Evolutionary conservation across 306 rosid species (phyloP).

Genomic region (Luffa acutangula): DNA sequence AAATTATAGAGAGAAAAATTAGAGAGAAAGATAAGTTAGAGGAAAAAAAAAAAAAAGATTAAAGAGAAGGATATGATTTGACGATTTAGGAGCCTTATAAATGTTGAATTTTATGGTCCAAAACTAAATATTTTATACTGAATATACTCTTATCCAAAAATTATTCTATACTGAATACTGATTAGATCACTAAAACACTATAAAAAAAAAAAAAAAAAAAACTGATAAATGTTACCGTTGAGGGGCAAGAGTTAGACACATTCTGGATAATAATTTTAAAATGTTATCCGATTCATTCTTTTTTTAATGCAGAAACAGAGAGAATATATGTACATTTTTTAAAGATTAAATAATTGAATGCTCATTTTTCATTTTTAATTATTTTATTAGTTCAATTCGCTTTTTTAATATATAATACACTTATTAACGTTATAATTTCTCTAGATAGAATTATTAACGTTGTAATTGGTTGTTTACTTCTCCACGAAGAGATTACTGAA

Average conservation of each 20-base stretch:
- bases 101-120: background rate
- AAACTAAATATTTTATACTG: background rate
- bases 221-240: background rate
- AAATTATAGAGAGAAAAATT: too few species aligned
- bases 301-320: background rate
- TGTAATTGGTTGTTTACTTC: too few species aligned
- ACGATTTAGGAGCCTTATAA: too few species aligned
- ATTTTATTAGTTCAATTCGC: too few species aligned
- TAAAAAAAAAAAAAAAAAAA: background rate
- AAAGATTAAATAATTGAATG: background rate
- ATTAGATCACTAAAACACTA: background rate
- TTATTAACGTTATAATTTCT: background rate
- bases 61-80: too few species aligned
- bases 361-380: too few species aligned
- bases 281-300: background rate
- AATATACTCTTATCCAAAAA: background rate
- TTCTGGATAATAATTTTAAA: background rate
- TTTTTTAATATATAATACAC: too few species aligned
- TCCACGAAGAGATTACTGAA: background rate
- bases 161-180: background rate
- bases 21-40: too few species aligned
- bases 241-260: background rate
- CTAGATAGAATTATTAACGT: too few species aligned
- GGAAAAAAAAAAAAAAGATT: too few species aligned
- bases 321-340: background rate